Conservation (phyloP, 192 early-diverging fungal species). For the Allomyces macrogynus region DNA sequence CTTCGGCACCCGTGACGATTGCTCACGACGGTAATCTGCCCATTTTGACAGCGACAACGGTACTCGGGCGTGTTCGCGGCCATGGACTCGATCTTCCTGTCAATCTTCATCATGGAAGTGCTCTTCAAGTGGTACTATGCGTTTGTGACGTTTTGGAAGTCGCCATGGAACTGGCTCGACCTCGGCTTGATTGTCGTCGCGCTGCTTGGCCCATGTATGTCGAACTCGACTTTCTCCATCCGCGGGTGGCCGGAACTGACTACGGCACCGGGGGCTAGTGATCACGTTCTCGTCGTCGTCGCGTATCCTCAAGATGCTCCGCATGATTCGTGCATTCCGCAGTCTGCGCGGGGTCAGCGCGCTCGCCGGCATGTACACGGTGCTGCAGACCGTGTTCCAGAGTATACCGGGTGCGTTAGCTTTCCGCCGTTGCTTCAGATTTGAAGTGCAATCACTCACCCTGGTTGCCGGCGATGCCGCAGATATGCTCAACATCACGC, state of each 20-base stretch:
- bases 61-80: conserved; percentile 9
- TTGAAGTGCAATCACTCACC: too few relatives aligned
- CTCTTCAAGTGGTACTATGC: conserved; percentile 18
- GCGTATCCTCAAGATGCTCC: conserved; percentile 11
- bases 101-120: conserved; percentile 15
- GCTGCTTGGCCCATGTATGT: neutral
- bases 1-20: too few relatives aligned
- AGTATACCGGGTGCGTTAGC: conserved; percentile 9
- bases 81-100: conserved; percentile 12
- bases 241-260: too few relatives aligned
- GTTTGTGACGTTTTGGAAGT: conserved; percentile 15
- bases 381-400: conserved; percentile 14
- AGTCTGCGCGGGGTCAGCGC: conserved; percentile 8
- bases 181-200: conserved; percentile 6
- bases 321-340: conserved; percentile 13
- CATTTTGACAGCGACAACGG: too few relatives aligned
- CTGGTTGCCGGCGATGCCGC: too few relatives aligned
- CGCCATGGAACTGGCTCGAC: conserved; percentile 14
- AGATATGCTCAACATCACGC: conserved; percentile 20
- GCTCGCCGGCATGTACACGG: conserved; percentile 15
- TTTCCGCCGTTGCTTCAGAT: too few relatives aligned
- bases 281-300: conserved; percentile 3
- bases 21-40: too few relatives aligned
- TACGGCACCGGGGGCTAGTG: neutral
- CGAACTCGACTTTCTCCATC: too few relatives aligned